Evolutionary conservation across 1,284 basidiomycete genomes (phyloP), one percentile per base, ranked within the genome.

Genomic region (Exobasidium cylindrosporum): DNA sequence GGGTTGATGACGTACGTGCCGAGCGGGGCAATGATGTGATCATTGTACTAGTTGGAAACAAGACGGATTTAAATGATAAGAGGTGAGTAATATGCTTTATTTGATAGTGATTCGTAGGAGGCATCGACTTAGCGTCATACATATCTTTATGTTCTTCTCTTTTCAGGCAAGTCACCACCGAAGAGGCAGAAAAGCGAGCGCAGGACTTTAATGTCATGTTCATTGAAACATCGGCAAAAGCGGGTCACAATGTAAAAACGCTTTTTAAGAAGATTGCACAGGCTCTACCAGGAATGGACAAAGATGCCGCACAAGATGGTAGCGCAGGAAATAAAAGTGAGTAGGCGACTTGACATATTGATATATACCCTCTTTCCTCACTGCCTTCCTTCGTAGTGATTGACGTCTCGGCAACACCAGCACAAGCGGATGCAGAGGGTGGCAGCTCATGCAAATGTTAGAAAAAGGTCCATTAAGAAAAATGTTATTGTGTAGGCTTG

Each of bases 231-330:
- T 96, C 92, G 32, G 96, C 96, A 35, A 99, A 99, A 81, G 96
- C 96, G 2, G 96, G 96, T 1, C 95, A 98, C 81, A 99, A 99
- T 72, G 96, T 99, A 69, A 99, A 98, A 84, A 90, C 90, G 67
- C 82, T 99, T 66, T 99, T 99, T 86, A 92, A 97, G 84, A 98
- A 97, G 85, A 98, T 99, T 72, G 96, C 96, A 0, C 89, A 97
- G 87, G 93, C 93, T 2, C 82, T 99, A 61, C 96, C 96, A 5
- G 96, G 96, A 10, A 94, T 94, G 86, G 91, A 95, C 77, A 89
- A 89, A 75, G 90, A 91, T 32, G 81, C 81, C 4, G 80, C 29
- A 14, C 55, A 40, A 24, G 60, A 53, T n/a, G 54, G 29, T n/a
- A 14, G 40, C 21, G 28, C 47, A 29, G 53, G 40, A 30, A 62